A percentile compares a stretch with the other conserved stretches of the same genome.
phyloP scores from a whole-genome alignment of 1,139 yeast genomes.

The Blastobotrys capitulatus region DNA sequence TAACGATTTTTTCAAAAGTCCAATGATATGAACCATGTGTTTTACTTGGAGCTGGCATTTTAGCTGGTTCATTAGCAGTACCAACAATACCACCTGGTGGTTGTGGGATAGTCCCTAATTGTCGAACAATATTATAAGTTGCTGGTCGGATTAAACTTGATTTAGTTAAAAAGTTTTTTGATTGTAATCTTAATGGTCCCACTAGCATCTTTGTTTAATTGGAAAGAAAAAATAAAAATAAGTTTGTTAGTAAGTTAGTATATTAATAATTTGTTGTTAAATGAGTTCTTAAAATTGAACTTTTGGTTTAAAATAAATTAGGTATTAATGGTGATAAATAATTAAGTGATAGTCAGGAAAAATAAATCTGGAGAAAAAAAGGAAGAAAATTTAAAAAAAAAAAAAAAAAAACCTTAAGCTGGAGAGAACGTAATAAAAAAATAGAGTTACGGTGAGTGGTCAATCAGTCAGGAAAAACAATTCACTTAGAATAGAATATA shows the following conservation, averaged over 20 bases:
- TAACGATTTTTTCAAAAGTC: slow-evolving; percentile 70
- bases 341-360: too few relatives aligned
- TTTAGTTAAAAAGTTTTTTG: not conserved
- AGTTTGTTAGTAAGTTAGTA: too few relatives aligned
- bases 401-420: not conserved
- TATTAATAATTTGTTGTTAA: too few relatives aligned
- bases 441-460: not conserved
- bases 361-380: too few relatives aligned
- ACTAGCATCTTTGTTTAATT: not conserved
- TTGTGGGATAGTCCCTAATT: slow-evolving; percentile 41
- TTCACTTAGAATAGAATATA: too few relatives aligned
- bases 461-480: not conserved
- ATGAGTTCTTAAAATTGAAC: too few relatives aligned
- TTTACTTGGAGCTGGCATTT: slow-evolving; percentile 53
- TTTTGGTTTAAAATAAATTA: too few relatives aligned
- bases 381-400: not conserved
- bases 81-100: slow-evolving; percentile 42
- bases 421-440: not conserved
- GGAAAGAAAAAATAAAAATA: too few relatives aligned
- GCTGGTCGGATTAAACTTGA: not conserved
- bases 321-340: not conserved
- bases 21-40: slow-evolving; percentile 85
- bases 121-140: slow-evolving; percentile 5
- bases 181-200: not conserved
- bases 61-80: slow-evolving; percentile 74